Conservation (phyloP, 768 basidiomycete species). For the Lentinula raphanica region DNA sequence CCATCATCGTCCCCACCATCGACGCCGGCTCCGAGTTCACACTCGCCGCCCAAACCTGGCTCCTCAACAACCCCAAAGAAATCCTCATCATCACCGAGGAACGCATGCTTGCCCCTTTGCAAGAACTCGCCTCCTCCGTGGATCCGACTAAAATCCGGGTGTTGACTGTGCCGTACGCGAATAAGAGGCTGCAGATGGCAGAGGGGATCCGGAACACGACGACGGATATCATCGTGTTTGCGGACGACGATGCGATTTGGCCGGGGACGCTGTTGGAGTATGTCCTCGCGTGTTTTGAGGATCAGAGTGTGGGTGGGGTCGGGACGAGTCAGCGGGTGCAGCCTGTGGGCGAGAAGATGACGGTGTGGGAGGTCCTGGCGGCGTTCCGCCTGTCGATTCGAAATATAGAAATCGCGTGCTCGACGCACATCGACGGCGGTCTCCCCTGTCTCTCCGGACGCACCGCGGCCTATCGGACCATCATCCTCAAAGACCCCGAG, state of each 20-base stretch:
- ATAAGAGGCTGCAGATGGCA: constrained; percentile 91
- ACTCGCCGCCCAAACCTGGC: constrained; percentile 89
- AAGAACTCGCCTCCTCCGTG: constrained; percentile 84
- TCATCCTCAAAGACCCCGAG: constrained; percentile 92
- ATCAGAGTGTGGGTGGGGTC: constrained; percentile 89
- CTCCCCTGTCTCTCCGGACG: constrained; percentile 88
- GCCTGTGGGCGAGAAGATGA: constrained; percentile 71
- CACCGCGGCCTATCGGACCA: constrained; percentile 89
- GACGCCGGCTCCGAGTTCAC: constrained; percentile 96
- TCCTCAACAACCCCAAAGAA: constrained; percentile 85
- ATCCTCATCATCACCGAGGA: constrained; percentile 73
- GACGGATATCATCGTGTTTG: constrained; percentile 92
- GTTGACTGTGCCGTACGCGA: constrained; percentile 87
- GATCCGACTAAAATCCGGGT: constrained; percentile 82
- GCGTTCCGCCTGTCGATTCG: constrained; percentile 90
- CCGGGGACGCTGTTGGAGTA: constrained; percentile 86
- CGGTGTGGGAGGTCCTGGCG: constrained; percentile 93
- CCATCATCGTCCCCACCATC: constrained; percentile 94
- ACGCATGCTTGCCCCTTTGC: constrained; percentile 83
- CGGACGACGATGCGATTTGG: constrained; percentile 96
- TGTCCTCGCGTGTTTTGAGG: constrained; percentile 89
- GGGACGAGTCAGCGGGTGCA: constrained; percentile 89
- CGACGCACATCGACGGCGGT: constrained; percentile 91
- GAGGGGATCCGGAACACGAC: constrained; percentile 88
- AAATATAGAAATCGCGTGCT: constrained; percentile 86